These are phyloP conservation scores for Colletotrichum lupini DNA, from an alignment of 2,329 filamentous ascomycete species.

Conservation along the genomic window DNA sequence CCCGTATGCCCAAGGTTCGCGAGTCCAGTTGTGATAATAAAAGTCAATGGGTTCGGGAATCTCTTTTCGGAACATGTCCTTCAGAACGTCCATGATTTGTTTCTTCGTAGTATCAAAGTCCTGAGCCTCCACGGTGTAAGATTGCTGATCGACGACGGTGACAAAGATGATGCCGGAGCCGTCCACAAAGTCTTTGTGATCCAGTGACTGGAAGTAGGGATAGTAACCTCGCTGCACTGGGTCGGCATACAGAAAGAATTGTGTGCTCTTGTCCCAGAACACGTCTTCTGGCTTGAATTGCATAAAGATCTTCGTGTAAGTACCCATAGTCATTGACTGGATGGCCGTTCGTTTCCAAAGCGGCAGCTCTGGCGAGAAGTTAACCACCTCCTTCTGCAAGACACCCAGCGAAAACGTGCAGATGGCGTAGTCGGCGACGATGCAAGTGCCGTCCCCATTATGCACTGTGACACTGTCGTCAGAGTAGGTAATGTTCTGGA, in stretches of 20 bases:
- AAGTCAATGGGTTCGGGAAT: constrained; percentile 71
- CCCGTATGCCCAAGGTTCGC: constrained; percentile 60
- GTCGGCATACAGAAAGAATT: constrained; percentile 59
- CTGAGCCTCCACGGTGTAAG: constrained; percentile 69
- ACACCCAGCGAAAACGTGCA: constrained; percentile 77
- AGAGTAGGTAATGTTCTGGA: constrained; percentile 65
- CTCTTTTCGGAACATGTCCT: constrained; percentile 67
- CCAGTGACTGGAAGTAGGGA: constrained; percentile 73
- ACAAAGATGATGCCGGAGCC: constrained; percentile 74
- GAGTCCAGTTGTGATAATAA: constrained; percentile 69
- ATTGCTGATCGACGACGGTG: constrained; percentile 67
- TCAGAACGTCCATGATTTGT: constrained; percentile 67
- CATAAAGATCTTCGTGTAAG: constrained; percentile 79
- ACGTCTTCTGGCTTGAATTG: constrained; percentile 69
- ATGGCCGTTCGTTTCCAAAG: constrained; percentile 74
- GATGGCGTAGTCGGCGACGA: constrained; percentile 71
- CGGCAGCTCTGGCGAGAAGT: constrained; percentile 69
- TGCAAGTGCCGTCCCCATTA: constrained; percentile 64
- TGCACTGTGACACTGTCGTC: constrained; percentile 63
- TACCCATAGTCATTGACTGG: constrained; percentile 74
- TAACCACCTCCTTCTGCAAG: constrained; percentile 69
- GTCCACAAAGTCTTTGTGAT: constrained; percentile 65
- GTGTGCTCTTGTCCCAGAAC: constrained; percentile 66
- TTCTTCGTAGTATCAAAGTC: constrained; percentile 66
- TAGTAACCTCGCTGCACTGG: constrained; percentile 54